These are phyloP conservation scores for Rubroshorea leprosula DNA, from an alignment of 345 rosid genomes.

Conservation along the genomic window DNA sequence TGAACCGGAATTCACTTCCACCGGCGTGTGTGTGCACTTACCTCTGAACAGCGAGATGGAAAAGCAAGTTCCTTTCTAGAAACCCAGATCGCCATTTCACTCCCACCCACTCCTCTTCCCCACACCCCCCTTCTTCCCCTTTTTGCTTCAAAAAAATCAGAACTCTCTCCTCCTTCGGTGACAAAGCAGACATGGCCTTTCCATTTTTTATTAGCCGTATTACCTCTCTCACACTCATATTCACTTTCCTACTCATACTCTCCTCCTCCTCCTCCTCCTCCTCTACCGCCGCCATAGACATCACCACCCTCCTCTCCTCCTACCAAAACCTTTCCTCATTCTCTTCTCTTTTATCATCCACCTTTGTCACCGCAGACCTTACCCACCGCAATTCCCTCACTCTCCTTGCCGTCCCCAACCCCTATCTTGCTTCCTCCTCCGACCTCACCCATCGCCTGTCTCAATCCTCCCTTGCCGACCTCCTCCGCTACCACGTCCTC, in stretches of 20 bases:
- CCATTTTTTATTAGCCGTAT: slow-evolving; percentile 32
- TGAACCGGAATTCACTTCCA: too few species aligned
- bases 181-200: slow-evolving; percentile 38
- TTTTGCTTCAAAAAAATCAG: too few species aligned
- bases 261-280: slow-evolving; percentile 9
- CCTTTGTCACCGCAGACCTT: slow-evolving; percentile 51
- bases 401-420: slow-evolving; percentile 74
- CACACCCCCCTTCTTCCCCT: too few species aligned
- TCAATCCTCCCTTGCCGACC: slow-evolving; percentile 60
- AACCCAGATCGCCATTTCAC: too few species aligned
- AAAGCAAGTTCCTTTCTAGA: too few species aligned
- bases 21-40: too few species aligned
- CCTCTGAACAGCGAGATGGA: too few species aligned
- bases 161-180: too few species aligned
- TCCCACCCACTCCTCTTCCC: too few species aligned
- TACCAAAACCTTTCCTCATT: slow-evolving; percentile 54
- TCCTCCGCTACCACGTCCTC: slow-evolving; percentile 81
- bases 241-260: slow-evolving; percentile 39
- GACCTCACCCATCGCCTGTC: slow-evolving; percentile 66
- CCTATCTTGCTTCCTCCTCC: slow-evolving; percentile 48
- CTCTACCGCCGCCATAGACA: slow-evolving; percentile 32
- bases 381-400: slow-evolving; percentile 59
- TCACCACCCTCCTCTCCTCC: slow-evolving; percentile 62
- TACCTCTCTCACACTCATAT: slow-evolving; percentile 32
- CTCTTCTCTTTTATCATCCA: slow-evolving; percentile 41